Evolutionary conservation across 306 rosid species (phyloP), one percentile per base, ranked within the genome.

Genomic region (Herpetospermum pedunculosum): DNA sequence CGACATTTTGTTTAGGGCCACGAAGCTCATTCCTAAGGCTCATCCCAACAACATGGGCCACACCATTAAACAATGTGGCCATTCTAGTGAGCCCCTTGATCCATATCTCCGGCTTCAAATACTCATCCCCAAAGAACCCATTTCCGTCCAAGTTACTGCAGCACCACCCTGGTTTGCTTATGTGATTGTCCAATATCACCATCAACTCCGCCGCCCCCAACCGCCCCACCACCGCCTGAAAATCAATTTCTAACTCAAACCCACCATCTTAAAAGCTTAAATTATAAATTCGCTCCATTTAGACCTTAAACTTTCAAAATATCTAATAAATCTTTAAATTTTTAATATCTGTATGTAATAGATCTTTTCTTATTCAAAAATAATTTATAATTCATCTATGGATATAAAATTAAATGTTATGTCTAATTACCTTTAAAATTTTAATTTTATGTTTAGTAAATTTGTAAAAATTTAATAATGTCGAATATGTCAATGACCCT

Each of bases 11-110:
- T 80, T 65, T 92, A 28, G 90, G 89, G 55, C 98, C 98, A 43
- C 96, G 82, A 30, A 92, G 94, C 69, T 92, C 97, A 41, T 92
- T 92, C 80, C 97, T 89, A 76, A 92, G 80, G 86, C 97, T 92
- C 92, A 92, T 89, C 7, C 84, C 98, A 8, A 92, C 85, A 65
- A 92, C 96, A 76, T 80, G 84, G 21, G 75, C 6, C 14, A 84
- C 79, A 1, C 89, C 94, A 0, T 79, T 89, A 73, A 92, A 92
- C 79, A 89, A 60, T 1, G 90, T 67, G n/a, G 98, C 98, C 89
- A 92, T 89, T 38, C 84, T 77, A 30, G 92, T 86, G 10, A 92
- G 92, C 41, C 98, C 98, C 26, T 44, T 37, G 21, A 88, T 48
- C 98, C 98, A 89, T 2, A 76, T 65, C 53, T 86, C 85, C 0